These are phyloP conservation scores for Paspalum vaginatum DNA, from an alignment of 176 grass and related monocot genomes.

Conservation along the genomic window DNA sequence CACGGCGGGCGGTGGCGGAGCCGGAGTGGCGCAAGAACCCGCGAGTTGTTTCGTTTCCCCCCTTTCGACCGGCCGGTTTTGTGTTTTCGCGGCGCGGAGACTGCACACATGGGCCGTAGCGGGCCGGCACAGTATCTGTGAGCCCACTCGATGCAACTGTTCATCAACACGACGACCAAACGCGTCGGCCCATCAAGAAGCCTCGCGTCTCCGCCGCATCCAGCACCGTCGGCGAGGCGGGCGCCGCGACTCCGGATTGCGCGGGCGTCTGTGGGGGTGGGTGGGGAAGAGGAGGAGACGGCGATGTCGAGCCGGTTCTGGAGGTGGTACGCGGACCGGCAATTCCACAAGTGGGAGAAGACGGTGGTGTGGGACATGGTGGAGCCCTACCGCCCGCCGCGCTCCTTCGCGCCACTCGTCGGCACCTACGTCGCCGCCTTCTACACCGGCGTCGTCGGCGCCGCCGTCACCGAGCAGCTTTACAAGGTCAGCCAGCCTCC, in stretches of 20 bases:
- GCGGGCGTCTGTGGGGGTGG: not conserved
- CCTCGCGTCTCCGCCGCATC: not conserved
- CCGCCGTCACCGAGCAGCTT: constrained; percentile 87
- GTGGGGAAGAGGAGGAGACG: not conserved
- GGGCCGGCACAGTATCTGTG: too few relatives aligned
- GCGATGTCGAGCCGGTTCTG: constrained; percentile 78
- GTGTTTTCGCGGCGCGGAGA: constrained; percentile 29
- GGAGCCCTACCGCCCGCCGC: constrained; percentile 78
- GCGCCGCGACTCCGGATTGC: not conserved
- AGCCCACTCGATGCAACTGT: not conserved
- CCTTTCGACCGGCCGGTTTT: not conserved
- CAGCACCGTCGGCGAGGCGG: constrained; percentile 10
- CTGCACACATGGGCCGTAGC: not conserved
- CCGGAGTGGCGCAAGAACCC: not conserved
- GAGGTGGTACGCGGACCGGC: constrained; percentile 93
- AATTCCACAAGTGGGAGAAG: constrained; percentile 93
- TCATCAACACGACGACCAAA: not conserved
- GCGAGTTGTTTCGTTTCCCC: constrained; percentile 23
- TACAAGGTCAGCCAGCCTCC: constrained; percentile 58
- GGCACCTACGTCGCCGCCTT: constrained; percentile 86
- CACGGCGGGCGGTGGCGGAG: constrained; percentile 28
- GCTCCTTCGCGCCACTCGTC: constrained; percentile 76
- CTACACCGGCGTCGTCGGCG: constrained; percentile 85
- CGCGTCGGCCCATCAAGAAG: not conserved
- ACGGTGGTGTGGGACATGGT: constrained; percentile 98